Evolutionary conservation across 768 basidiomycete species (phyloP), one percentile per base, ranked within the genome.

Genomic region (Scleroderma citrinum): DNA sequence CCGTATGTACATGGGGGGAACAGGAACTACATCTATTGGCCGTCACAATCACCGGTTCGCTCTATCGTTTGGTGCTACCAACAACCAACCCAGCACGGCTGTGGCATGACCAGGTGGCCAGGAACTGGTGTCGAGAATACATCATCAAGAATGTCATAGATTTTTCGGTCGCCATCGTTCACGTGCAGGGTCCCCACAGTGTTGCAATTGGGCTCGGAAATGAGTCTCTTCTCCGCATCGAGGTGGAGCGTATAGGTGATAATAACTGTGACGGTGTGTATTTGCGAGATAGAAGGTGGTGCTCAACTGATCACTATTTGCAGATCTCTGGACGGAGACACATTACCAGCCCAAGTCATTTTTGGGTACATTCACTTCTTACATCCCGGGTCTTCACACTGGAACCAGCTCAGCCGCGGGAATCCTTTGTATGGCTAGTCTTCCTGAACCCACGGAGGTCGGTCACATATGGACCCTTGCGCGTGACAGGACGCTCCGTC

Each of bases 391-490:
- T 5, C 62, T 80, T 42, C 71, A 77, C 40, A 68, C 78, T 21
- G 59, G 72, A 30, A 60, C 71, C 29, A 62, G 76, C 29, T 68
- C 73, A 44, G 74, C 76, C 6, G 70, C 79, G 17, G 80, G 85
- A 51, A 81, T 88, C 43, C 71, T 92, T 41, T 81, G 87, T 38
- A 71, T 90, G 35, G 78, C 87, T 6, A 82, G 81, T 38, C 77
- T 83, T 63, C 80, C 85, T 36, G 85, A 82, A 68, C 87, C 87
- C 16, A 85, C 84, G 13, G 86, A 87, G 60, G 73, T 87, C 49
- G 77, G 75, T 31, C 75, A 87, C 57, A 71, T 85, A 19, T 95
- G 90, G 80, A 85, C 92, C 1, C 75, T 98, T 36, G 92, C 93
- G 8, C 76, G 92, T 47, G 92, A 96, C 70, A 78, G 87, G 47